A percentile compares a stretch with the other conserved stretches of the same genome.
phyloP scores from a whole-genome alignment of 768 basidiomycete species.

The Tylopilus balloui region DNA sequence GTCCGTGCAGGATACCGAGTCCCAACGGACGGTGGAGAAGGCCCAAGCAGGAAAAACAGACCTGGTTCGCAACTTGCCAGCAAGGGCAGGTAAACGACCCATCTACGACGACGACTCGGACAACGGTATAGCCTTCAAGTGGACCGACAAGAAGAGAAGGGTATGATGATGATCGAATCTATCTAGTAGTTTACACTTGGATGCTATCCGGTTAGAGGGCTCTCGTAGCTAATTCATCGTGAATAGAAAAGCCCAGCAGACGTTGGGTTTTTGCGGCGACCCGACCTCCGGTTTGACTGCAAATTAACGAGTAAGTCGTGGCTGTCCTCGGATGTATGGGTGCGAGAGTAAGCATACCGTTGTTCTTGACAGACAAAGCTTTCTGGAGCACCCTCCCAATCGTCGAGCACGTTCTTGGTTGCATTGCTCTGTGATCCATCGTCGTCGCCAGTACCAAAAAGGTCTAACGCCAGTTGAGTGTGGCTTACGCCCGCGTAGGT shows the following conservation, averaged over 20 bases:
- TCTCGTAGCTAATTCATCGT: slow-evolving; percentile 53
- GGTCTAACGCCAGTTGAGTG: slow-evolving; percentile 88
- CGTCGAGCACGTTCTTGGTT: slow-evolving; percentile 79
- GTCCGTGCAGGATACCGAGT: neutral
- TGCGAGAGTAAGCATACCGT: slow-evolving; percentile 41
- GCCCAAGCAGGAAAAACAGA: slow-evolving; percentile 6
- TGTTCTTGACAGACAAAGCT: slow-evolving; percentile 98
- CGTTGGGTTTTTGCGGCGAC: slow-evolving; percentile 87
- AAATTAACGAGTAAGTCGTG: neutral
- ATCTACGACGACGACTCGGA: slow-evolving; percentile 66
- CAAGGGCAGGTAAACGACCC: slow-evolving; percentile 25
- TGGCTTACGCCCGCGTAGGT: slow-evolving; percentile 98
- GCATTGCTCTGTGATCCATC: slow-evolving; percentile 46
- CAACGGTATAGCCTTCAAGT: slow-evolving; percentile 66
- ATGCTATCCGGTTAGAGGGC: neutral
- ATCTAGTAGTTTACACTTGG: slow-evolving; percentile 2
- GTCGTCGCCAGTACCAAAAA: slow-evolving; percentile 78
- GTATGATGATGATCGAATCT: slow-evolving; percentile 4
- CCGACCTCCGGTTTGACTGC: slow-evolving; percentile 81
- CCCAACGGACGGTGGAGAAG: neutral
- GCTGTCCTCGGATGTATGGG: neutral
- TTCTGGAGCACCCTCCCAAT: slow-evolving; percentile 96
- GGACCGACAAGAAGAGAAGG: slow-evolving; percentile 41
- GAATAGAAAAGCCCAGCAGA: slow-evolving; percentile 76
- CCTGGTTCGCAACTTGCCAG: slow-evolving; percentile 1